These are phyloP conservation scores for Talaromyces sp. DNA, from an alignment of 2,329 filamentous ascomycete genomes.

Conservation along the genomic window DNA sequence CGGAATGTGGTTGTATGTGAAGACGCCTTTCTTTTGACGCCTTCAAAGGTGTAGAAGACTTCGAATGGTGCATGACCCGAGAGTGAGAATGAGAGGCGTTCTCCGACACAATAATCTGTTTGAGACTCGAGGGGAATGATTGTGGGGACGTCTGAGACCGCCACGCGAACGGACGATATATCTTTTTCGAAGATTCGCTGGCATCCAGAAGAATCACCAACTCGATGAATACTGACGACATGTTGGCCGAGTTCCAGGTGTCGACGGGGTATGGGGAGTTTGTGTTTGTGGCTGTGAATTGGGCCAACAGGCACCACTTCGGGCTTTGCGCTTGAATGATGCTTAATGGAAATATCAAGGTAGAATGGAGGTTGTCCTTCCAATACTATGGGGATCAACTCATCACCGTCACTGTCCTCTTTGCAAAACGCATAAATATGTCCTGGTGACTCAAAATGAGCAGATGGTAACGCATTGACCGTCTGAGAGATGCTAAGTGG, in stretches of 20 bases:
- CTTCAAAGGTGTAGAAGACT: constrained; percentile 85
- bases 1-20: constrained; percentile 71
- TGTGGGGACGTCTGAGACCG: constrained; percentile 86
- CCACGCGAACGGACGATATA: constrained; percentile 75
- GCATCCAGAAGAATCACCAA: constrained; percentile 82
- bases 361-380: constrained; percentile 82
- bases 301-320: constrained; percentile 78
- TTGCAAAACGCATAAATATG: constrained; percentile 96
- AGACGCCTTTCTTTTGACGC: constrained; percentile 69
- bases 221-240: constrained; percentile 79
- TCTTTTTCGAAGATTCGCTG: constrained; percentile 68
- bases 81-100: constrained; percentile 86
- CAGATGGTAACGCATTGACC: constrained; percentile 77
- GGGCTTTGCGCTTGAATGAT: constrained; percentile 72
- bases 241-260: constrained; percentile 85
- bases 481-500: constrained; percentile 71
- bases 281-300: constrained; percentile 68
- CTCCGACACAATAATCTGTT: constrained; percentile 88
- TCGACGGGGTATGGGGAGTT: constrained; percentile 77
- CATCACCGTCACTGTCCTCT: constrained; percentile 72
- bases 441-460: constrained; percentile 75
- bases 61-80: constrained; percentile 89
- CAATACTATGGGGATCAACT: constrained; percentile 80
- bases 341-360: constrained; percentile 87
- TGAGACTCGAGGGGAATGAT: constrained; percentile 83